Evolutionary conservation across 2,329 filamentous ascomycete genomes (phyloP).

Genomic region (Orbilia ellipsospora): DNA sequence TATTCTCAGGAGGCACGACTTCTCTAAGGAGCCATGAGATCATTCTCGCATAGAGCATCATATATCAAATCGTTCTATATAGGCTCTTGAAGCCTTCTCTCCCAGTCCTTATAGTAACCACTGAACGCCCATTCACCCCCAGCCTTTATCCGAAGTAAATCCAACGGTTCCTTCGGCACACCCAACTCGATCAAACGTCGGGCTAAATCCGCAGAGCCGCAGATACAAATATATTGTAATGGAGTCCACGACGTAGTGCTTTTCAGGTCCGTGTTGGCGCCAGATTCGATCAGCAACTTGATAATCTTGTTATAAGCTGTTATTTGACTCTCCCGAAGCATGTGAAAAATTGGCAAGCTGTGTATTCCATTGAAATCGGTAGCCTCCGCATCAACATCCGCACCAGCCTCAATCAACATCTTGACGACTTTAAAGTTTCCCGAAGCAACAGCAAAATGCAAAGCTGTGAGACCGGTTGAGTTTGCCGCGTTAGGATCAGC

Average conservation of each 20-base stretch:
- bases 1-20: no score
- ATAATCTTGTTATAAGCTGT: slow-evolving; percentile 53
- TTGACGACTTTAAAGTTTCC: slow-evolving; percentile 56
- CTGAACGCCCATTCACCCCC: slow-evolving; percentile 16
- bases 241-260: slow-evolving; percentile 26
- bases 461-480: slow-evolving; percentile 56
- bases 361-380: slow-evolving; percentile 25
- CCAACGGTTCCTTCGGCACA: slow-evolving; percentile 31
- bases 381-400: slow-evolving; percentile 28
- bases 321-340: slow-evolving; percentile 38
- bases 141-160: slow-evolving; percentile 10
- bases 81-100: slow-evolving; percentile 20
- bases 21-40: no score
- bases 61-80: not conserved
- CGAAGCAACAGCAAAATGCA: slow-evolving; percentile 51
- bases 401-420: slow-evolving; percentile 53
- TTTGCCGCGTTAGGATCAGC: slow-evolving; percentile 63
- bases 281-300: slow-evolving; percentile 55
- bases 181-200: slow-evolving; percentile 29
- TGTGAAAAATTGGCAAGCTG: slow-evolving; percentile 30
- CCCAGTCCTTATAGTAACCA: slow-evolving; percentile 37
- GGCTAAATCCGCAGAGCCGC: slow-evolving; percentile 19
- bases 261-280: slow-evolving; percentile 28
- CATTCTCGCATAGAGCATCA: no score
- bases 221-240: slow-evolving; percentile 35